These are phyloP conservation scores for Solanum virginianum DNA, from an alignment of 257 asterid genomes.

Conservation along the genomic window DNA sequence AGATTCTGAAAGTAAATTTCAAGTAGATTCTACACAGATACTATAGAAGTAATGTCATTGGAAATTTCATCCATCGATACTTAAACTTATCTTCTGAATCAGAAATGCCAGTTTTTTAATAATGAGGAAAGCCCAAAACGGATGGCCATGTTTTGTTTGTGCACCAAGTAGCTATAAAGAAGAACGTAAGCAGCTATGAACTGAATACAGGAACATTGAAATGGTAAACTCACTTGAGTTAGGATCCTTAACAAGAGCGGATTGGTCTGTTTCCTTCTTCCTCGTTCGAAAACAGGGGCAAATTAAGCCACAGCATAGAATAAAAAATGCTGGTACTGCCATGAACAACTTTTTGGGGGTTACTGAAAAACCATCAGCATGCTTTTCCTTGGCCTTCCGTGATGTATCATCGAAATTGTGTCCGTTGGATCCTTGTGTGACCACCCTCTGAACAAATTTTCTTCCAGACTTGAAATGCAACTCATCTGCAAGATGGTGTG, in stretches of 20 bases:
- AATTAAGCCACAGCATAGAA: constrained; percentile 52
- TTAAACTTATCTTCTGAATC: background rate
- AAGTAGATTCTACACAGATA: background rate
- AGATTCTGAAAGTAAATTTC: background rate
- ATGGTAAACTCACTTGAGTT: constrained; percentile 55
- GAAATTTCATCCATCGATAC: background rate
- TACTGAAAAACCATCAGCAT: constrained; percentile 14
- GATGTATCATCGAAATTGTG: constrained; percentile 9
- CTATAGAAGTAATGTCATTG: background rate
- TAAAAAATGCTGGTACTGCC: constrained; percentile 58
- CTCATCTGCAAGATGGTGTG: constrained; percentile 29
- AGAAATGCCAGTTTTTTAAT: background rate
- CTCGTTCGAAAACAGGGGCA: constrained; percentile 89
- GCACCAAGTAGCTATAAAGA: background rate
- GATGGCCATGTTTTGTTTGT: background rate
- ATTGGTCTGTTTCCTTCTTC: constrained; percentile 41
- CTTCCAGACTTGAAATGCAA: constrained; percentile 32
- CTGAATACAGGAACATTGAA: background rate
- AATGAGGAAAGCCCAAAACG: background rate
- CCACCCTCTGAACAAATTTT: constrained; percentile 27
- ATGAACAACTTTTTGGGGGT: constrained; percentile 44
- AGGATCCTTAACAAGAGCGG: constrained; percentile 56
- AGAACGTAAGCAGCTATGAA: background rate
- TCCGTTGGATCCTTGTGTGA: constrained; percentile 28
- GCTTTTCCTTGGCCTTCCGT: constrained; percentile 15